Percentiles rank a stretch among this genome's conserved stretches.
These are phyloP conservation scores for Thermothielavioides terrestris DNA, from an alignment of 495 filamentous ascomycete genomes.

Conservation along the genomic window DNA sequence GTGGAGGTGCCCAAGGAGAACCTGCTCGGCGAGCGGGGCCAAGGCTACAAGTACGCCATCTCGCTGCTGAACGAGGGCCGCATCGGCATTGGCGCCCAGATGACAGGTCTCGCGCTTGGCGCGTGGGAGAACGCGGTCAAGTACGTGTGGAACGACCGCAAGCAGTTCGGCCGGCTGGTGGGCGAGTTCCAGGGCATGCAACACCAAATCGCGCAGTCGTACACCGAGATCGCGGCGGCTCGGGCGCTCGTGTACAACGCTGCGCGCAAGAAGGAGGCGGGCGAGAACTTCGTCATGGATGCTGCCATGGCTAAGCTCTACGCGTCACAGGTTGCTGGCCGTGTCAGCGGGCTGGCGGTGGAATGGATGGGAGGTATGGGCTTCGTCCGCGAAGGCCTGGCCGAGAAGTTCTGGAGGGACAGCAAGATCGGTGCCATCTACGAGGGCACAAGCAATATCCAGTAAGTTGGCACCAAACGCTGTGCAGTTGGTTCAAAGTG, in stretches of 20 bases:
- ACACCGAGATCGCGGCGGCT: conserved; percentile 85
- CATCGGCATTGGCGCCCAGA: conserved; percentile 96
- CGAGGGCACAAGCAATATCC: conserved; percentile 74
- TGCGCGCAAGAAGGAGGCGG: conserved; percentile 94
- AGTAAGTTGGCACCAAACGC: conserved; percentile 31
- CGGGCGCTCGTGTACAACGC: conserved; percentile 93
- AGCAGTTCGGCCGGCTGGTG: conserved; percentile 88
- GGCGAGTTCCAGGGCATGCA: conserved; percentile 99
- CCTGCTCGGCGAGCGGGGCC: conserved; percentile 75
- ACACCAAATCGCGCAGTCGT: conserved; percentile 94
- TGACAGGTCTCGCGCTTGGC: conserved; percentile 93
- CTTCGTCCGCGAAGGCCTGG: conserved; percentile 91
- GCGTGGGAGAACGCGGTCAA: conserved; percentile 92
- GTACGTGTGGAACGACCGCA: conserved; percentile 89
- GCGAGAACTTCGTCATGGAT: conserved; percentile 87
- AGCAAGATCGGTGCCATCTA: conserved; percentile 99
- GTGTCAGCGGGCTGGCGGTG: conserved; percentile 75
- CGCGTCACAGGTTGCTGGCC: conserved; percentile 84
- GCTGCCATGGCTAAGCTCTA: conserved; percentile 98
- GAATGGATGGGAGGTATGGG: conserved; percentile 99
- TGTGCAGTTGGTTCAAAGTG: no score
- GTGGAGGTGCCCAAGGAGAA: conserved; percentile 82
- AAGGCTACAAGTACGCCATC: conserved; percentile 98
- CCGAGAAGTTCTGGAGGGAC: conserved; percentile 97
- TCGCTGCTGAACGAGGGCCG: conserved; percentile 92